Percentiles rank a stretch among this genome's conserved stretches.
These are phyloP conservation scores for Aspergillaceae sp. DNA, from an alignment of 2,329 filamentous ascomycete genomes.

Conservation along the genomic window DNA sequence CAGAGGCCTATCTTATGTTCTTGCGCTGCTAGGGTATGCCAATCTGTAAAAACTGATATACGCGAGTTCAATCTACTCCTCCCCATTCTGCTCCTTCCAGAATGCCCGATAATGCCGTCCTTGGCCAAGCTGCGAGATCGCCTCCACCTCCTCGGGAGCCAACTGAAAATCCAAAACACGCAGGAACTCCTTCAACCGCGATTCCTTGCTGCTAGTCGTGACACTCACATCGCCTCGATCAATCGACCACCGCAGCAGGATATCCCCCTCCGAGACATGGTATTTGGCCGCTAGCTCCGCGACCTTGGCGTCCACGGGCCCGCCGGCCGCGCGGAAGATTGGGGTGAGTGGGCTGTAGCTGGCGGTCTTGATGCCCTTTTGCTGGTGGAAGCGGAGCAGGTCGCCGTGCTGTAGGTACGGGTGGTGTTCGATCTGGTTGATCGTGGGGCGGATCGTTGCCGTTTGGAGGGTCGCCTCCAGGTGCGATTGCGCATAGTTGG, in stretches of 20 bases:
- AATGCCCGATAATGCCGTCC: constrained; percentile 46
- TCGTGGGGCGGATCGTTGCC: constrained; percentile 33
- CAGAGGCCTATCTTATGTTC: no score
- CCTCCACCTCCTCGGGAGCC: constrained; percentile 49
- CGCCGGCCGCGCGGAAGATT: constrained; percentile 46
- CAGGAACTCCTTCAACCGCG: constrained; percentile 51
- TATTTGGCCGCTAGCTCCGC: constrained; percentile 51
- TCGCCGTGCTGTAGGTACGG: constrained; percentile 41
- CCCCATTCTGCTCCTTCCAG: constrained; percentile 43
- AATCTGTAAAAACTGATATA: no score
- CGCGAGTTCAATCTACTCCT: constrained; percentile 13
- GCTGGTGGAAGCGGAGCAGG: constrained; percentile 33
- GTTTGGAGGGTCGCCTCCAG: constrained; percentile 44
- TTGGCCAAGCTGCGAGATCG: constrained; percentile 42
- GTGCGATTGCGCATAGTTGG: constrained; percentile 50
- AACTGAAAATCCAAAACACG: constrained; percentile 49
- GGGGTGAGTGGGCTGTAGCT: constrained; percentile 41
- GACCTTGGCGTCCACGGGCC: constrained; percentile 48
- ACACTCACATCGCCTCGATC: constrained; percentile 53
- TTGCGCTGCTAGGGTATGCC: no score
- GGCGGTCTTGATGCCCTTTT: constrained; percentile 33
- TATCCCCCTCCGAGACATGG: constrained; percentile 49
- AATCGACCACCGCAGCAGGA: constrained; percentile 52
- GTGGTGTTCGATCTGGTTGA: constrained; percentile 32
- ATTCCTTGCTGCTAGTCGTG: constrained; percentile 54